These are phyloP conservation scores for Achaetomiella virescens DNA, from an alignment of 495 filamentous ascomycete species.

Conservation along the genomic window DNA sequence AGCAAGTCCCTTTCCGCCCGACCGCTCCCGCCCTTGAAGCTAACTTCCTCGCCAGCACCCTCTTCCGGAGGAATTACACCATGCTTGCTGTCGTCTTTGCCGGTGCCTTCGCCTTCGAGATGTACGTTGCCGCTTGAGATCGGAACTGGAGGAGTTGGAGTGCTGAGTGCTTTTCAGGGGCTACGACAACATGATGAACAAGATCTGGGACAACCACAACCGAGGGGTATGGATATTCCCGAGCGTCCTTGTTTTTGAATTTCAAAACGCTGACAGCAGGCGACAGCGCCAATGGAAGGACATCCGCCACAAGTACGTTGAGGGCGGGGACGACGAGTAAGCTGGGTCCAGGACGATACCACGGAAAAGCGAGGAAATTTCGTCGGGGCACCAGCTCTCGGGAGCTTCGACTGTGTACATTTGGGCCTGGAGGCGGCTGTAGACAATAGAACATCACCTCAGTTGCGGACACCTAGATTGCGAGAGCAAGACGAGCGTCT, in stretches of 20 bases:
- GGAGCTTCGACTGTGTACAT: slow-evolving; percentile 18
- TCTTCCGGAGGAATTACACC: slow-evolving; percentile 79
- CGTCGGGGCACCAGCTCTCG: background rate
- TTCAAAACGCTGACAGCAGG: slow-evolving; percentile 27
- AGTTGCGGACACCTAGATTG: background rate
- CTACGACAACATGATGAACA: slow-evolving; percentile 71
- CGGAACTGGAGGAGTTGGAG: background rate
- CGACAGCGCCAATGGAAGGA: slow-evolving; percentile 98
- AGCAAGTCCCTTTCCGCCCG: slow-evolving; percentile 55
- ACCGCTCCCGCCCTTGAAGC: slow-evolving; percentile 15
- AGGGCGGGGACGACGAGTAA: slow-evolving; percentile 40
- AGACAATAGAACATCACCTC: slow-evolving; percentile 22
- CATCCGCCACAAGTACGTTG: slow-evolving; percentile 80
- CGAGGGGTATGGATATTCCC: slow-evolving; percentile 63
- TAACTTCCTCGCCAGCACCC: slow-evolving; percentile 50
- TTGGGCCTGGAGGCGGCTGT: slow-evolving; percentile 18
- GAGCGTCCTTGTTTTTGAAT: background rate
- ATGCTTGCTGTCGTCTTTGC: slow-evolving; percentile 83
- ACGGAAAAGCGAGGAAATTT: slow-evolving; percentile 1
- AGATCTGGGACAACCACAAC: slow-evolving; percentile 85
- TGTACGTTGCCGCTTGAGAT: slow-evolving; percentile 53
- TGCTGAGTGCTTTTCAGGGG: slow-evolving; percentile 47
- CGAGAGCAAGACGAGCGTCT: background rate
- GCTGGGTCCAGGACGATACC: background rate
- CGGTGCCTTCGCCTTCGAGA: slow-evolving; percentile 83